Conservation (phyloP, 2,329 filamentous ascomycete genomes). For the Penicillium olsonii region DNA sequence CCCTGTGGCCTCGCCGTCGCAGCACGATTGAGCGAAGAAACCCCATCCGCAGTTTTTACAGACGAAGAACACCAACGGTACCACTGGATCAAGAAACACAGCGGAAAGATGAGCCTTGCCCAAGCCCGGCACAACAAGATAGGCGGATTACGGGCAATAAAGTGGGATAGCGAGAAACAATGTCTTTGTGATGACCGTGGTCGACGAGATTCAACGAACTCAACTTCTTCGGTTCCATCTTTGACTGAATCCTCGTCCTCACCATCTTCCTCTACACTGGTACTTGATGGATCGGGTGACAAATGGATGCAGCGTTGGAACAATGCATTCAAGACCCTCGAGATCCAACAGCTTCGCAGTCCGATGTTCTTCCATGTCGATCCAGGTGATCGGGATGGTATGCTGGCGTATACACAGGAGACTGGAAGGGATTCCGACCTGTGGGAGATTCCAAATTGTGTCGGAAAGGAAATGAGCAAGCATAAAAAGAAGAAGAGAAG, state of each 20-base stretch:
- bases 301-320: conserved; percentile 74
- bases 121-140: conserved; percentile 30
- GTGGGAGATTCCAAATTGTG: conserved; percentile 70
- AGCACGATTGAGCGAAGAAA: conserved; percentile 69
- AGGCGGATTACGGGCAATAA: conserved; percentile 30
- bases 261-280: conserved; percentile 52
- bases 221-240: conserved; percentile 23
- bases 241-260: conserved; percentile 21
- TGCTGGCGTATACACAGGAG: conserved; percentile 69
- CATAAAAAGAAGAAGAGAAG: conserved; percentile 74
- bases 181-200: conserved; percentile 7
- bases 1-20: conserved; percentile 75
- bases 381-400: conserved; percentile 70
- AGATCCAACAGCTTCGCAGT: conserved; percentile 71
- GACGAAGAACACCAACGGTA: conserved; percentile 82
- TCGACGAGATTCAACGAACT: conserved; percentile 19
- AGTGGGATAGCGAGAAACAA: conserved; percentile 24
- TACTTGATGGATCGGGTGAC: conserved; percentile 66
- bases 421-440: conserved; percentile 64
- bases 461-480: conserved; percentile 79
- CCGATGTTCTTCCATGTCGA: conserved; percentile 85
- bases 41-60: conserved; percentile 77
- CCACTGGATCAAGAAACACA: conserved; percentile 71
- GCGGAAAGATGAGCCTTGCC: conserved; percentile 56
- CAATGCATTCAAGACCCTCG: conserved; percentile 65